phyloP scores from a whole-genome alignment of 2,329 filamentous ascomycete genomes.

The Pyrenochaeta sp. region DNA sequence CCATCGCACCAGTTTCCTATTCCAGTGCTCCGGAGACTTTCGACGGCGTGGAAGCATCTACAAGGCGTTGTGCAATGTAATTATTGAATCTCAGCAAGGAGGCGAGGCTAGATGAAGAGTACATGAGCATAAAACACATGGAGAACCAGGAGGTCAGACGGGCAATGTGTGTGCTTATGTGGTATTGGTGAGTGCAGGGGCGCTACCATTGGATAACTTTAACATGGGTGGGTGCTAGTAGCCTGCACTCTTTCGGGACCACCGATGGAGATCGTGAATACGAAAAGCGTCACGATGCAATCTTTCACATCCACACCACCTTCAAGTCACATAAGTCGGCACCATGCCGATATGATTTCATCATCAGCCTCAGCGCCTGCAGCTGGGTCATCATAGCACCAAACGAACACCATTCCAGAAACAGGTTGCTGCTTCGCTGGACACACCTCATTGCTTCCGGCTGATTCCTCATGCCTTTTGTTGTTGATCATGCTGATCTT shows the following conservation, averaged over 20 bases:
- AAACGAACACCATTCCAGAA: constrained; percentile 6
- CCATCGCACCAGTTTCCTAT: constrained; percentile 9
- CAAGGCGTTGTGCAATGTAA: neutral
- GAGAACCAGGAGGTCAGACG: too few species aligned
- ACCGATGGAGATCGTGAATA: constrained; percentile 4
- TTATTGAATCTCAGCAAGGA: neutral
- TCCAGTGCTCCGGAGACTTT: neutral
- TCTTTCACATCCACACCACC: constrained; percentile 4
- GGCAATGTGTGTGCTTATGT: too few species aligned
- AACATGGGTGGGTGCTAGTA: neutral
- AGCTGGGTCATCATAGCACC: constrained; percentile 3
- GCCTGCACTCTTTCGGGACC: neutral
- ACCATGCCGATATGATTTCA: constrained; percentile 10
- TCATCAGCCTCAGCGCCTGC: constrained; percentile 1
- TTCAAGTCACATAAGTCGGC: constrained; percentile 2
- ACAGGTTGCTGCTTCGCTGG: neutral
- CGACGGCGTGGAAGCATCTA: neutral
- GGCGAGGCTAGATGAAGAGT: too few species aligned
- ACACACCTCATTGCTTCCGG: neutral
- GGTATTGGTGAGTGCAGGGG: neutral
- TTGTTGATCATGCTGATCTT: neutral
- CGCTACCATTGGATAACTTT: neutral
- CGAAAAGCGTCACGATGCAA: constrained; percentile 4
- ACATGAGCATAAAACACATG: too few species aligned
- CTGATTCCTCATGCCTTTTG: neutral